Base-by-base conservation (phyloP, 2,329 filamentous ascomycete species). In the Myrmaecium sp. region DNA sequence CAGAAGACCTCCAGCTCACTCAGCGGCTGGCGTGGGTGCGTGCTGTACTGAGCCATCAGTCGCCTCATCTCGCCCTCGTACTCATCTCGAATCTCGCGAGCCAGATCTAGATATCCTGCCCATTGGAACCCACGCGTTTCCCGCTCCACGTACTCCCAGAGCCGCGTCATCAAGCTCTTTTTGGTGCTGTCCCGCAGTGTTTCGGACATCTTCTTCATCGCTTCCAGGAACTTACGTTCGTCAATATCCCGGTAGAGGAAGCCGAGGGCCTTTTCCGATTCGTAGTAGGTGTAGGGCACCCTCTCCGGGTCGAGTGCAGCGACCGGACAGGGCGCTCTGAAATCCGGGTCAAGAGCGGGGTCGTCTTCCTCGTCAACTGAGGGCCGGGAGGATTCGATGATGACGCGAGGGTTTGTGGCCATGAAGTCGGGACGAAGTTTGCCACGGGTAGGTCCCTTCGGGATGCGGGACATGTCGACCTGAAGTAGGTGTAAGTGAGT, bases 191-290 rank as follows among this genome's bases (percentile, higher is more conserved):
- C 7, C n/a, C n/a, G 7, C 7, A 20, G 15, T 4, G 16, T 22
- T 6, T 38, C 28, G 21, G 38, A 40, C 4, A 38, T 33, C 12
- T 30, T 28, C 17, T 44, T 38, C 37, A 48, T 42, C 17, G 32
- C 31, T 3, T 34, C 25, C 21, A 47, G 74, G 22, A 84, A 76
- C 27, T 63, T 60, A 23, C 60, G 58, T 46, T 89, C 80, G 37
- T 91, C 69, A 7, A 91, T 72, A 0, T 61, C 64, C 2, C 78
- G 68, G 42, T 78, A 89, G 0, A 91, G 55, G 4, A 60, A 49
- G 0, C 81, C 81, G 0, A 89, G 60, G 0, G 76, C 57, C 36
- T 79, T 81, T 0, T 68, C 38, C 2, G 74, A 82, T 17, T 48
- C 50, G 44, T 89, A 84, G 42, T 72, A 86, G 3, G 51, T 47